Conservation (phyloP, 1,284 basidiomycete genomes). For the Ustilago cynodontis region DNA sequence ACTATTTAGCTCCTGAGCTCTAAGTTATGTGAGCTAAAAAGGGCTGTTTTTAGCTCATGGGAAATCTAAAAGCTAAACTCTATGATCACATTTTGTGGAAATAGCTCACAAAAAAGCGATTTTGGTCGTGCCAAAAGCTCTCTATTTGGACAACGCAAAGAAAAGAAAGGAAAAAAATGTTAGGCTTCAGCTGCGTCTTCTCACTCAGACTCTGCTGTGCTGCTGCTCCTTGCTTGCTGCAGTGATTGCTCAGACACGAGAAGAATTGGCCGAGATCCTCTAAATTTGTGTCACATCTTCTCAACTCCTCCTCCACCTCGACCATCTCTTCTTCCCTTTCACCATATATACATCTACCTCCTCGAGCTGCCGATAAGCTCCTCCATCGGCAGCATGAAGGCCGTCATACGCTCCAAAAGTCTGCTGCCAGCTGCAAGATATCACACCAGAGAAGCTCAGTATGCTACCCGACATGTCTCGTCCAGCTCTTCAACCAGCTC, state of each 20-base stretch:
- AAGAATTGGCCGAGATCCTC: too few relatives aligned
- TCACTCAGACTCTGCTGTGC: neutral
- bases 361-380: neutral
- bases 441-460: conserved; percentile 1
- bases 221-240: neutral
- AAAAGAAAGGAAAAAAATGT: neutral
- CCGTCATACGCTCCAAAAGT: conserved; percentile 8
- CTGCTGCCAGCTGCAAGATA: conserved; percentile 5
- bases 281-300: too few relatives aligned
- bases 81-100: too few relatives aligned
- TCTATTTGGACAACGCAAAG: too few relatives aligned
- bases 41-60: too few relatives aligned
- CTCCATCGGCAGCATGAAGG: conserved; percentile 19
- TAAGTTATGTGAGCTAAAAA: too few relatives aligned
- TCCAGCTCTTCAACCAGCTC: conserved; percentile 27
- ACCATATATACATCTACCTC: neutral
- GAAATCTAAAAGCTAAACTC: too few relatives aligned
- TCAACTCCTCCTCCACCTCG: conserved; percentile 15
- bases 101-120: too few relatives aligned
- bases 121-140: too few relatives aligned
- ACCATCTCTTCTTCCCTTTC: neutral
- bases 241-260: conserved; percentile 1
- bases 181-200: neutral
- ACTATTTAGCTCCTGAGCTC: too few relatives aligned
- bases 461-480: conserved; percentile 11